A percentile compares a stretch with the other conserved stretches of the same genome.
Evolutionary conservation across 2,329 filamentous ascomycete genomes (phyloP).

Genomic region (Neofusicoccum laricinum): DNA sequence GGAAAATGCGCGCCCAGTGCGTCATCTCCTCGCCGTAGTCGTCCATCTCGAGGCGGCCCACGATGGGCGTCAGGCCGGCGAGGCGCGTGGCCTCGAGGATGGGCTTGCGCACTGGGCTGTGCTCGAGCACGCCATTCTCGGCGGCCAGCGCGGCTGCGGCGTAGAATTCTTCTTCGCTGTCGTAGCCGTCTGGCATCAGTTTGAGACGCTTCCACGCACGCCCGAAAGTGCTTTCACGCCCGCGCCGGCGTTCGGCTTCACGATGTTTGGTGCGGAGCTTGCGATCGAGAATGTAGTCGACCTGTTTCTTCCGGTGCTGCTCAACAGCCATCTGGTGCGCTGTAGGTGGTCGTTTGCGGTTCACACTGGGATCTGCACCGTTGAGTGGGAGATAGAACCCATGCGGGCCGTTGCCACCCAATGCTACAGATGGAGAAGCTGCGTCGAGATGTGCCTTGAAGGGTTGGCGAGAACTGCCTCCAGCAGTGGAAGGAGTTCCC

Average conservation of each 20-base stretch:
- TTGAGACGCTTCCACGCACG: slow-evolving; percentile 65
- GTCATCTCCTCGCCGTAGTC: slow-evolving; percentile 75
- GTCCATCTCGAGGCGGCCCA: slow-evolving; percentile 55
- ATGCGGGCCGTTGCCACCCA: slow-evolving; percentile 48
- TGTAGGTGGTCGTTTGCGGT: slow-evolving; percentile 69
- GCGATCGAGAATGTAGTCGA: slow-evolving; percentile 79
- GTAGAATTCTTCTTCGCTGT: slow-evolving; percentile 42
- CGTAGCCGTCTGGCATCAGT: slow-evolving; percentile 43
- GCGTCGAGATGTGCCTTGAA: slow-evolving; percentile 22
- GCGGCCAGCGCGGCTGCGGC: slow-evolving; percentile 4
- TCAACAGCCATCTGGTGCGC: slow-evolving; percentile 81
- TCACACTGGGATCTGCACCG: slow-evolving; percentile 45
- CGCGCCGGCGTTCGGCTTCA: slow-evolving; percentile 59
- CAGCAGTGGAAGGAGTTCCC: slow-evolving; percentile 19
- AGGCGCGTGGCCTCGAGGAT: slow-evolving; percentile 29
- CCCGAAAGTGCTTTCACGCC: slow-evolving; percentile 64
- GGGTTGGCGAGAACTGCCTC: slow-evolving; percentile 24
- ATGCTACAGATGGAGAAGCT: slow-evolving; percentile 21
- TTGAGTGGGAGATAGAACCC: slow-evolving; percentile 51
- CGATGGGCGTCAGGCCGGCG: slow-evolving; percentile 60
- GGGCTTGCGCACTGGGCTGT: slow-evolving; percentile 17
- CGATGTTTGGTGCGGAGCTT: slow-evolving; percentile 67
- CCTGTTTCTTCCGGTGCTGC: slow-evolving; percentile 71
- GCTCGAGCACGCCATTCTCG: slow-evolving; percentile 25
- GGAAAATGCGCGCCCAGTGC: slow-evolving; percentile 63